These are phyloP conservation scores for Dovyalis caffra DNA, from an alignment of 345 rosid species.

Conservation along the genomic window DNA sequence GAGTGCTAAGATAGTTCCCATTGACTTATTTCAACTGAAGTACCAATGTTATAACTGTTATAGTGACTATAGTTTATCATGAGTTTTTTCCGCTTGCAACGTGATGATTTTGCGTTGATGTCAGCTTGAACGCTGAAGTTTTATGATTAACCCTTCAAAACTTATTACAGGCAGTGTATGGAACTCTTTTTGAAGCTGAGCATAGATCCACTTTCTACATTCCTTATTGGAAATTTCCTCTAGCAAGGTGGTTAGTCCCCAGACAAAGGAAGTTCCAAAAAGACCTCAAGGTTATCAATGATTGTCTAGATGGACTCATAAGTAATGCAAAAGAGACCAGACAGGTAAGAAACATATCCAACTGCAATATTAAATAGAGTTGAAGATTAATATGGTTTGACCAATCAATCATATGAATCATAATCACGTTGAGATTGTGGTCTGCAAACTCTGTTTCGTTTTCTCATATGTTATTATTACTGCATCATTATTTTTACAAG, in stretches of 20 bases:
- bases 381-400: background rate
- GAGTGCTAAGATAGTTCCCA: no score
- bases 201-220: slow-evolving; percentile 93
- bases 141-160: background rate
- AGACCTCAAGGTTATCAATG: slow-evolving; percentile 86
- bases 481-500: no score
- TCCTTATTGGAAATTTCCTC: slow-evolving; percentile 94
- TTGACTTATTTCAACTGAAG: background rate
- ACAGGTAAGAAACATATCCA: slow-evolving; percentile 46
- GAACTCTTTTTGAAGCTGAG: slow-evolving; percentile 97
- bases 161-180: slow-evolving; percentile 78
- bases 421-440: no score
- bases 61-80: background rate
- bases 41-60: background rate
- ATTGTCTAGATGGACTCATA: slow-evolving; percentile 90
- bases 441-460: no score
- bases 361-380: background rate
- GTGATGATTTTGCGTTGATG: background rate
- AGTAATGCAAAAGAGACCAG: slow-evolving; percentile 91
- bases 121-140: background rate
- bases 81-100: background rate
- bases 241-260: slow-evolving; percentile 87
- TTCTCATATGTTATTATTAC: no score
- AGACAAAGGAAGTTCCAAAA: slow-evolving; percentile 79
- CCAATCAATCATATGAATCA: no score